These are phyloP conservation scores for Aspergillus oerlinghausenensis DNA, from an alignment of 2,329 filamentous ascomycete species.

Conservation along the genomic window DNA sequence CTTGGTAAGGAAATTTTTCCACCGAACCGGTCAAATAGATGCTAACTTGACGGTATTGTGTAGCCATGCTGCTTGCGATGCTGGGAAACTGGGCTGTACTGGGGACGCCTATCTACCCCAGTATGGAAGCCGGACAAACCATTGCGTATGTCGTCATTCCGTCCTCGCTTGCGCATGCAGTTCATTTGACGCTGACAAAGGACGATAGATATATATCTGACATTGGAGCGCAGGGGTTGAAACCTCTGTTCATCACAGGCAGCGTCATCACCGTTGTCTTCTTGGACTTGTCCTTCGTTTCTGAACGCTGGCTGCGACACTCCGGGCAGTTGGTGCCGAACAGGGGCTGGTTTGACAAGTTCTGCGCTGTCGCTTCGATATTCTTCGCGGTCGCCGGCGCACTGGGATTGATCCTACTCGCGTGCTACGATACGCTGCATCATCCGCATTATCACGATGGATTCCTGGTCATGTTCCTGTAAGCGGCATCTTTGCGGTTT, in stretches of 20 bases:
- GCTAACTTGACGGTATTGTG: constrained; percentile 6
- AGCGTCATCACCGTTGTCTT: constrained; percentile 64
- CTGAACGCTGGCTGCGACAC: constrained; percentile 83
- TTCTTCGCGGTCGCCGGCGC: constrained; percentile 71
- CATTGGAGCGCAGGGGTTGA: constrained; percentile 53
- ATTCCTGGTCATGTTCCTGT: constrained; percentile 78
- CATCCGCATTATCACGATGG: constrained; percentile 66
- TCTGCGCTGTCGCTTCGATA: constrained; percentile 35
- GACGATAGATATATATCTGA: constrained; percentile 45
- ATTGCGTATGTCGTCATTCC: constrained; percentile 47
- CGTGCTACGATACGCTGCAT: constrained; percentile 76
- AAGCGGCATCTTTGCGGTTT: constrained; percentile 10
- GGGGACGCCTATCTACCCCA: constrained; percentile 50
- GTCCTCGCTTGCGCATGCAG: neutral
- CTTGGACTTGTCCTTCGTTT: constrained; percentile 73
- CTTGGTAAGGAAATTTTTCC: constrained; percentile 36
- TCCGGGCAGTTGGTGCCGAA: constrained; percentile 73
- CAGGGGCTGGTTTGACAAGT: constrained; percentile 40
- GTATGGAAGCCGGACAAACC: constrained; percentile 48
- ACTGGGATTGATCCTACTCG: constrained; percentile 72
- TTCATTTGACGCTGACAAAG: constrained; percentile 4
- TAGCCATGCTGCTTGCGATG: constrained; percentile 58
- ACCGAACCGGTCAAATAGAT: neutral
- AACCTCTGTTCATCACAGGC: constrained; percentile 61
- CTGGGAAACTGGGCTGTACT: constrained; percentile 52